Base-by-base conservation (phyloP, 306 rosid genomes). In the Rosa rugosa region DNA sequence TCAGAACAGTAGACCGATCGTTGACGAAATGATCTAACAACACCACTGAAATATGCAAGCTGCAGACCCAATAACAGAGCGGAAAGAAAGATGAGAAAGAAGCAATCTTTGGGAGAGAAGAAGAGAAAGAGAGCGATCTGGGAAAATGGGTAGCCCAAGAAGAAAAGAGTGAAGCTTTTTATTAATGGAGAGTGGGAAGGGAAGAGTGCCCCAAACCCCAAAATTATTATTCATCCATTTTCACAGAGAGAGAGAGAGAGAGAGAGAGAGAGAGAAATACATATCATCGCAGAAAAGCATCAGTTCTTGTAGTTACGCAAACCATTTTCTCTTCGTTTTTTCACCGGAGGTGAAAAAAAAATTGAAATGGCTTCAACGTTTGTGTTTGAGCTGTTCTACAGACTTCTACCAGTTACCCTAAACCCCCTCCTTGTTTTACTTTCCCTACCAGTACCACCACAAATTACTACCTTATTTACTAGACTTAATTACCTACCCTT, bases 241-340 rank as follows among this genome's bases (percentile, higher is more conserved):
- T 16, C 20, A 40, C 6, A 1, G 46, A 51, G 40, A 60, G 12
- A 31, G 14, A 27, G 36, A 31, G 36, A 27, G 27, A 20, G 0
- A 57, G 27, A n/a, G 0, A 57, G 62, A 18, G 27, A 56, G 9
- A 8, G 2, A 57, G 5, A 62, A 1, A 27, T 9, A 18, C 71
- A 27, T 4, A 74, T n/a, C 75, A 74, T 49, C 46, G 82, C 40
- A 51, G n/a, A 51, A 51, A 51, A 51, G 22, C 59, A 83, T 65
- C 90, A 77, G 80, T 81, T 87, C 83, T 53, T 62, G 80, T 85
- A 84, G 91, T 84, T 82, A 84, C 81, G 85, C 84, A 71, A 86
- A 88, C 85, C 49, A 63, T 81, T 81, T 83, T 79, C 45, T 45
- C 5, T 36, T 51, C 45, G 11, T 13, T 56, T 25, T 42, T 64